These are phyloP conservation scores for Chaetomium globosum DNA, from an alignment of 2,329 filamentous ascomycete genomes.

Conservation along the genomic window DNA sequence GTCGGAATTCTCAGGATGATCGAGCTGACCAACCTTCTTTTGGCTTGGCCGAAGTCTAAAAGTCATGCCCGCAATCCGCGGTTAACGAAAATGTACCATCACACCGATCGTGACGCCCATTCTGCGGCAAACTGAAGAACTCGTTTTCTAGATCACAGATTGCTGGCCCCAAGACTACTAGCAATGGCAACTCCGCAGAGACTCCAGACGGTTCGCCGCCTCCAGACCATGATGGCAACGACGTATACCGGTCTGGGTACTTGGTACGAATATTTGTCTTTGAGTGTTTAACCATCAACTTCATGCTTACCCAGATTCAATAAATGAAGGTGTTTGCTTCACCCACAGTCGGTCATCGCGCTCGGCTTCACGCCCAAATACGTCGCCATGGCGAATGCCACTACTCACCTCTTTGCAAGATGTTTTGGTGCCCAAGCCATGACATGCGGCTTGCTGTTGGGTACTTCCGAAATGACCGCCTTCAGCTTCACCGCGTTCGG, in stretches of 20 bases:
- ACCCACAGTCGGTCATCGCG: slow-evolving; percentile 30
- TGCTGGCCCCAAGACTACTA: background rate
- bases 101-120: background rate
- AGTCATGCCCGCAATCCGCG: background rate
- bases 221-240: slow-evolving; percentile 32
- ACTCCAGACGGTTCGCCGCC: slow-evolving; percentile 32
- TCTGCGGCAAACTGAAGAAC: background rate
- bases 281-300: background rate
- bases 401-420: slow-evolving; percentile 29
- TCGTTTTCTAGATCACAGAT: background rate
- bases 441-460: slow-evolving; percentile 33
- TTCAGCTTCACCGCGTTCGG: slow-evolving; percentile 33
- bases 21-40: background rate
- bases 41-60: background rate
- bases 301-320: background rate
- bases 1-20: background rate
- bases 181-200: slow-evolving; percentile 27
- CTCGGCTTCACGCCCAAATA: slow-evolving; percentile 32
- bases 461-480: slow-evolving; percentile 32
- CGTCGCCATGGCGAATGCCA: slow-evolving; percentile 25
- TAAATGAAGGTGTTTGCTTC: slow-evolving; percentile 28
- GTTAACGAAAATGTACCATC: background rate
- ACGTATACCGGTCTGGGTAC: slow-evolving; percentile 30
- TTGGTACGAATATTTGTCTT: slow-evolving; percentile 24
- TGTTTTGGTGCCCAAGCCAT: slow-evolving; percentile 36